Evolutionary conservation across 2,329 filamentous ascomycete genomes (phyloP).

Genomic region (Zopfia rhizophila): DNA sequence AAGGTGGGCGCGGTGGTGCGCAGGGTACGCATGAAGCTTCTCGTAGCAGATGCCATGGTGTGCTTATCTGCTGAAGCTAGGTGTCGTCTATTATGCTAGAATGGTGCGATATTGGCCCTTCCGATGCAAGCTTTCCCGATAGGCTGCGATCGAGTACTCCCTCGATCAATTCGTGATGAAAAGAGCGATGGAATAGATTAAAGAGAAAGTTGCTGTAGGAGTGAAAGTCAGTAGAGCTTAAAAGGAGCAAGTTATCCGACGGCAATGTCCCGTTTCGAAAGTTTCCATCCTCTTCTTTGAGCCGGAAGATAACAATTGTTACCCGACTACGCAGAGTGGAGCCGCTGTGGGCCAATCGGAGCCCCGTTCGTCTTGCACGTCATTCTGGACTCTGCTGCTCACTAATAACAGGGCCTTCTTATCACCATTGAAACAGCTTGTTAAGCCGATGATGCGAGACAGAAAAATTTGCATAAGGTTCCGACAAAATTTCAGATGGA

Average conservation of each 20-base stretch:
- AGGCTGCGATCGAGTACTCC: neutral
- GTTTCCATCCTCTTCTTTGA: constrained; percentile 1
- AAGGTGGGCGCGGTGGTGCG: constrained; percentile 56
- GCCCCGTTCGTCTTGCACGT: neutral
- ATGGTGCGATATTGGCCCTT: neutral
- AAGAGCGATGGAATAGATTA: constrained; percentile 7
- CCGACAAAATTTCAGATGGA: too few species aligned
- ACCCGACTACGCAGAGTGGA: constrained; percentile 18
- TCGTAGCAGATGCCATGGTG: constrained; percentile 48
- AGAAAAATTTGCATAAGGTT: too few species aligned
- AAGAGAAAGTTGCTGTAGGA: constrained; percentile 2
- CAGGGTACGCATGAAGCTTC: constrained; percentile 52
- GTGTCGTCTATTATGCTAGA: neutral
- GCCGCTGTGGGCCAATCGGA: constrained; percentile 20
- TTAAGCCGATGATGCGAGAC: too few species aligned
- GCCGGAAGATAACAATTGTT: constrained; percentile 3
- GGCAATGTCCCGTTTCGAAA: constrained; percentile 2
- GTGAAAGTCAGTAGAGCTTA: constrained; percentile 5
- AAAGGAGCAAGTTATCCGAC: constrained; percentile 13
- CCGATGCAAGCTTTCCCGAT: neutral
- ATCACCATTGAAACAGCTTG: neutral
- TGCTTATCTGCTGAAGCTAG: constrained; percentile 1
- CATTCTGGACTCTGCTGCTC: constrained; percentile 29
- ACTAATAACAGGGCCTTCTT: constrained; percentile 25
- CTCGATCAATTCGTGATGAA: neutral